Conservation (phyloP, 1,139 yeast species). For the Starmera stellimalicola region DNA sequence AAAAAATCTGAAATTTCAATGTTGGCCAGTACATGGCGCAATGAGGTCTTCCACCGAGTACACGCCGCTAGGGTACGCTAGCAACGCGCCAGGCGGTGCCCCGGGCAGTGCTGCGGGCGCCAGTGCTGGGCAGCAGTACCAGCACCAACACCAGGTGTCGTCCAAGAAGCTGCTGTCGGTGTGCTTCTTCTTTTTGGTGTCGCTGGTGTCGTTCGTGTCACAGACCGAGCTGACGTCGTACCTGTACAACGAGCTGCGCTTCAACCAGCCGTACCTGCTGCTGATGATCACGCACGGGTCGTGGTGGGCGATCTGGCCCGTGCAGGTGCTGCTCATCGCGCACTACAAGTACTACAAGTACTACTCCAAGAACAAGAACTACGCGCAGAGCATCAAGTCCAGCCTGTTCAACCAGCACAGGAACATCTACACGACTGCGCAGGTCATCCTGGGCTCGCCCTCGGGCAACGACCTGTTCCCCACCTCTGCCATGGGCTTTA, state of each 20-base stretch:
- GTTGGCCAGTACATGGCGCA: no score
- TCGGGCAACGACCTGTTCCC: constrained; percentile 26
- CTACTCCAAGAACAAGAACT: constrained; percentile 14
- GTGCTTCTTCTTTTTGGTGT: constrained; percentile 44
- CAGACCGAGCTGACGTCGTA: constrained; percentile 80
- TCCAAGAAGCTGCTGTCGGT: constrained; percentile 41
- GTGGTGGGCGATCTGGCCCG: constrained; percentile 71
- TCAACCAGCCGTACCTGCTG: constrained; percentile 62
- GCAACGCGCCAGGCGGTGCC: background rate
- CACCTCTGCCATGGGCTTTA: constrained; percentile 29
- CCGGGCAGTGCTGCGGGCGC: no score
- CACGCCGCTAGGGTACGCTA: background rate
- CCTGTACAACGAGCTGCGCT: constrained; percentile 46
- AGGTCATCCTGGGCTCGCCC: constrained; percentile 19
- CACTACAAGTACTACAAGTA: constrained; percentile 32
- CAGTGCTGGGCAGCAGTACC: no score
- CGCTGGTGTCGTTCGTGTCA: constrained; percentile 57
- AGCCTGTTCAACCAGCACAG: constrained; percentile 34
- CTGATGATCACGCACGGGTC: constrained; percentile 68
- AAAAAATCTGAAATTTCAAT: no score
- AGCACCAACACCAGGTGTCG: constrained; percentile 5
- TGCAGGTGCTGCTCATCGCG: constrained; percentile 48
- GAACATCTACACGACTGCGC: constrained; percentile 26
- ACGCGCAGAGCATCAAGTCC: constrained; percentile 14
- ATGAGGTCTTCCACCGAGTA: background rate